Conservation (phyloP, 441 rosid species). For the Cnidoscolus chayamansa region DNA sequence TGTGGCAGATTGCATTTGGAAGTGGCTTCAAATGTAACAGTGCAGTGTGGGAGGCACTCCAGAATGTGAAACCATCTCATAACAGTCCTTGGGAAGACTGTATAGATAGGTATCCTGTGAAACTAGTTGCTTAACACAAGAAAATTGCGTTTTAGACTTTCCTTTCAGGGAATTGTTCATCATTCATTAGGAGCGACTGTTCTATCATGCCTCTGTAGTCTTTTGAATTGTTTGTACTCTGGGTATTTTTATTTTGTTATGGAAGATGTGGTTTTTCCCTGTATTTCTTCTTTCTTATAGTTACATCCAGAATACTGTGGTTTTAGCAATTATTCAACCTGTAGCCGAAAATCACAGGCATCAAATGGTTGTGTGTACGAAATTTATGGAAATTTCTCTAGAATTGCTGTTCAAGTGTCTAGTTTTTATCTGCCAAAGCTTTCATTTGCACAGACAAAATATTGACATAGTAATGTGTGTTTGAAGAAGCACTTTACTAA, state of each 20-base stretch:
- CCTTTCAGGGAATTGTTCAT: constrained; percentile 14
- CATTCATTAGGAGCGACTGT: constrained; percentile 8
- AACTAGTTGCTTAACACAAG: constrained; percentile 33
- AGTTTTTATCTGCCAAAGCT: neutral
- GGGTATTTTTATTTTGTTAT: constrained; percentile 1
- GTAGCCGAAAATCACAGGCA: neutral
- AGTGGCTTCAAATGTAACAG: constrained; percentile 77
- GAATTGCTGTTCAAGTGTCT: neutral
- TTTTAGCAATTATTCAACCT: neutral
- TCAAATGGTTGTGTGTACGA: neutral
- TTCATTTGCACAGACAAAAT: neutral
- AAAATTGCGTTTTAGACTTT: constrained; percentile 3
- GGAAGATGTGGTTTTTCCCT: neutral
- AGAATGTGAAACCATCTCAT: constrained; percentile 48
- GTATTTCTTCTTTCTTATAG: neutral
- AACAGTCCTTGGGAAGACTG: constrained; percentile 61
- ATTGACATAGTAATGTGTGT: neutral
- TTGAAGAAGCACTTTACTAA: neutral
- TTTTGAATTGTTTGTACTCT: neutral
- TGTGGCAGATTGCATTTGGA: constrained; percentile 77
- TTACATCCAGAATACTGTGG: neutral
- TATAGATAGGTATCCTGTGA: constrained; percentile 58
- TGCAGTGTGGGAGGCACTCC: constrained; percentile 66
- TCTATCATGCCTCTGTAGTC: neutral
- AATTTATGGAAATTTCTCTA: neutral